A percentile compares a stretch with the other conserved stretches of the same genome.
Evolutionary conservation across 1,284 basidiomycete genomes (phyloP).

Genomic region (Ceratorhiza oryzae-sativae): DNA sequence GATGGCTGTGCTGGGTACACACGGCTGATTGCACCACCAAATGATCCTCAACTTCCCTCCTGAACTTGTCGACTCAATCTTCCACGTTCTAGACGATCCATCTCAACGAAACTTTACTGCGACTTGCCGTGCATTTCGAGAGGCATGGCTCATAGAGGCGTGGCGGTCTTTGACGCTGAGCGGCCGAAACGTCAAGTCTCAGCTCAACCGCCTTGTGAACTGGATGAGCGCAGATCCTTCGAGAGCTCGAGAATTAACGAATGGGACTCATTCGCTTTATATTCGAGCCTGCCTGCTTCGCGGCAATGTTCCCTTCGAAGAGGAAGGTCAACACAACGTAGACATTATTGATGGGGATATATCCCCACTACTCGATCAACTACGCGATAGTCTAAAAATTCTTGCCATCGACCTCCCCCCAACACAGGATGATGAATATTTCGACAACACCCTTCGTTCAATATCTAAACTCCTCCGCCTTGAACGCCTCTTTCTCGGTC

Average conservation of each 20-base stretch:
- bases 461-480: slow-evolving; percentile 22
- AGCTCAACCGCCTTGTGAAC: slow-evolving; percentile 8
- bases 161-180: slow-evolving; percentile 25
- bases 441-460: slow-evolving; percentile 10
- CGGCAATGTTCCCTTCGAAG: neutral
- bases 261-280: neutral
- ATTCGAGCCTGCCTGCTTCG: slow-evolving; percentile 31
- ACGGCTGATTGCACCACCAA: slow-evolving; percentile 1
- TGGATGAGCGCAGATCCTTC: neutral
- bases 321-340: slow-evolving; percentile 22
- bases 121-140: slow-evolving; percentile 21
- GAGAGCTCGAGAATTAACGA: neutral
- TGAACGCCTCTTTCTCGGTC: slow-evolving; percentile 32
- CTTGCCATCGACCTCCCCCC: slow-evolving; percentile 33
- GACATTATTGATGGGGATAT: slow-evolving; percentile 22
- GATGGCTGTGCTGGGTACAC: slow-evolving; percentile 8
- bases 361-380: neutral
- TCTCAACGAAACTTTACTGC: slow-evolving; percentile 9
- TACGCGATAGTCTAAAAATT: slow-evolving; percentile 7
- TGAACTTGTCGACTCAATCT: slow-evolving; percentile 27
- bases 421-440: slow-evolving; percentile 19
- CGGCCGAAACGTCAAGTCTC: slow-evolving; percentile 25
- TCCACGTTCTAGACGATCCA: slow-evolving; percentile 11
- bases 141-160: slow-evolving; percentile 21
- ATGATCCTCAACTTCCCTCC: slow-evolving; percentile 31